Conservation (phyloP, 2,329 filamentous ascomycete species). For the Sordariomycetes sp. region DNA sequence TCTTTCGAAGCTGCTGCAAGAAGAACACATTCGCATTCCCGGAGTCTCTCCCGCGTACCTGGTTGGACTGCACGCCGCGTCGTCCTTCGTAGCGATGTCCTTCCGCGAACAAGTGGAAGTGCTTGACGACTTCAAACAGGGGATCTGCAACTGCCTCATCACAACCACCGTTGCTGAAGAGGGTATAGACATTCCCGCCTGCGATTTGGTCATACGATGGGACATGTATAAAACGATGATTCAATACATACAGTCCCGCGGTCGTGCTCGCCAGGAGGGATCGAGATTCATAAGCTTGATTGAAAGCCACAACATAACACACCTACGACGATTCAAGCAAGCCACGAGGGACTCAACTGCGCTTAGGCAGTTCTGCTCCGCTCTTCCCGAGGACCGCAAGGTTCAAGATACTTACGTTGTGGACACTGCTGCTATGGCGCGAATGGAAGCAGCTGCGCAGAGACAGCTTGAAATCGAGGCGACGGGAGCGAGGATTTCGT, state of each 20-base stretch:
- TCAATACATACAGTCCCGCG: conserved; percentile 49
- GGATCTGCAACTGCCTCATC: conserved; percentile 47
- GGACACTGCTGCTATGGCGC: conserved; percentile 7
- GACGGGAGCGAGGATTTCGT: conserved; percentile 56
- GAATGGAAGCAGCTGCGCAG: conserved; percentile 19
- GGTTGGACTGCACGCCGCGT: conserved; percentile 27
- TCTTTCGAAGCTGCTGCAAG: conserved; percentile 57
- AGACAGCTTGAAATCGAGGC: conserved; percentile 49
- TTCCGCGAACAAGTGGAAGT: conserved; percentile 19
- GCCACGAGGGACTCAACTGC: conserved; percentile 50
- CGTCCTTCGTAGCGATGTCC: background rate
- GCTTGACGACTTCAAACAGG: conserved; percentile 38
- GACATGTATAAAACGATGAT: conserved; percentile 40
- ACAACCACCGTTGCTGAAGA: conserved; percentile 59
- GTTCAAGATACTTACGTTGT: conserved; percentile 14
- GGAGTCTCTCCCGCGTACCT: conserved; percentile 54
- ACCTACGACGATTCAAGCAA: conserved; percentile 47
- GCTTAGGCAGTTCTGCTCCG: conserved; percentile 68
- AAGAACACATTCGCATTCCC: conserved; percentile 41
- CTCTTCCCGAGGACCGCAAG: conserved; percentile 65
- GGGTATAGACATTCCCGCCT: conserved; percentile 57
- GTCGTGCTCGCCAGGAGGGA: conserved; percentile 38
- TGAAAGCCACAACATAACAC: conserved; percentile 57
- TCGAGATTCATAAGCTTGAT: conserved; percentile 61
- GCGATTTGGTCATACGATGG: conserved; percentile 53